These are phyloP conservation scores for Trichoderma harzianum DNA, from an alignment of 2,329 filamentous ascomycete species.

Conservation along the genomic window DNA sequence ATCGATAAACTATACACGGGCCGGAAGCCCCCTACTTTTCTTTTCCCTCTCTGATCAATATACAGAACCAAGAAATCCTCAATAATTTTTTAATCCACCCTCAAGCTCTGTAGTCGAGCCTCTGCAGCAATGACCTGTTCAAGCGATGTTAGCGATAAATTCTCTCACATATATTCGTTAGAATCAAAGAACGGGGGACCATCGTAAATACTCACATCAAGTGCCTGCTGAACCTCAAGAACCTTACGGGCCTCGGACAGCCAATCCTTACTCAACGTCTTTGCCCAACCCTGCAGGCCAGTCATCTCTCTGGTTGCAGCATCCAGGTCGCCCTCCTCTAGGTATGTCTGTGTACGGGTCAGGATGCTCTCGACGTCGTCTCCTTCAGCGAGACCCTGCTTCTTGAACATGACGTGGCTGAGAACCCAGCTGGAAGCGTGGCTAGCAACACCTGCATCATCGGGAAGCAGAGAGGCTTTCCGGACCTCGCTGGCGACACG, in stretches of 20 bases:
- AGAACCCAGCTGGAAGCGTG: conserved; percentile 87
- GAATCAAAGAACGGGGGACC: not conserved
- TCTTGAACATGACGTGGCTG: conserved; percentile 95
- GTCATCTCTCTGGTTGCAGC: conserved; percentile 94
- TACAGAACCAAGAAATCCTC: conserved; percentile 36
- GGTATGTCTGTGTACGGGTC: conserved; percentile 78
- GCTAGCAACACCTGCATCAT: conserved; percentile 89
- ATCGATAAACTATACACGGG: conserved; percentile 38
- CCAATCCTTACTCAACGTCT: conserved; percentile 93
- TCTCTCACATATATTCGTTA: not conserved
- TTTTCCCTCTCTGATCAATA: conserved; percentile 28
- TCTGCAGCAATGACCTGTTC: conserved; percentile 80
- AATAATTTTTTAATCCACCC: conserved; percentile 61
- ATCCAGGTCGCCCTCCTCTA: conserved; percentile 93
- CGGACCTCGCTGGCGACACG: conserved; percentile 88
- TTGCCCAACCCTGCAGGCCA: conserved; percentile 86
- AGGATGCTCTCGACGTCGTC: conserved; percentile 93
- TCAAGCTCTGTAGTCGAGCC: conserved; percentile 81
- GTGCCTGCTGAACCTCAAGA: conserved; percentile 89
- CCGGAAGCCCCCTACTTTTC: conserved; percentile 26
- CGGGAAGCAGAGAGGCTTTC: conserved; percentile 88
- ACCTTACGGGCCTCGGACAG: conserved; percentile 85
- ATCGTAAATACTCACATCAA: conserved; percentile 69
- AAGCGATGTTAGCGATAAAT: conserved; percentile 21
- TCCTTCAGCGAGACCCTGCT: conserved; percentile 77